Percentiles rank a stretch among this genome's conserved stretches.
Evolutionary conservation across 2,329 filamentous ascomycete genomes (phyloP).

Genomic region (Periconia sp.): DNA sequence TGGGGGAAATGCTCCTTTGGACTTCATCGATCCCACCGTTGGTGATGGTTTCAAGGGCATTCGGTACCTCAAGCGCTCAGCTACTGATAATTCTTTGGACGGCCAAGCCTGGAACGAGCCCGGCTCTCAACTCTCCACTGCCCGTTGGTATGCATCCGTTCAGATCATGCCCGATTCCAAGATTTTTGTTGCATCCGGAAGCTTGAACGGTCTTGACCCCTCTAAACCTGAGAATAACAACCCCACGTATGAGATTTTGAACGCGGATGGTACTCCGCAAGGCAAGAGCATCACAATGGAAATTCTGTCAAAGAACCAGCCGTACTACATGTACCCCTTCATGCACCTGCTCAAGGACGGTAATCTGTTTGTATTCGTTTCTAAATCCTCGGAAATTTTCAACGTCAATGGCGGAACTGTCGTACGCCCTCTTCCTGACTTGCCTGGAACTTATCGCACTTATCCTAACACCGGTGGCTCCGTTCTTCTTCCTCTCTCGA

Average conservation of each 20-base stretch:
- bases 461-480: constrained; percentile 67
- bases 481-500: constrained; percentile 61
- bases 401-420: constrained; percentile 55
- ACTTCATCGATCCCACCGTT: constrained; percentile 63
- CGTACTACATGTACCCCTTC: constrained; percentile 71
- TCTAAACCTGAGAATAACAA: constrained; percentile 64
- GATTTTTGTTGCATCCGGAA: constrained; percentile 66
- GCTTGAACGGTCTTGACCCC: constrained; percentile 64
- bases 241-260: constrained; percentile 67
- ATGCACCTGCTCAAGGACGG: constrained; percentile 64
- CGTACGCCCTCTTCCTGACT: constrained; percentile 56
- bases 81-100: constrained; percentile 52
- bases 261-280: constrained; percentile 53
- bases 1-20: constrained; percentile 64
- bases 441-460: constrained; percentile 63
- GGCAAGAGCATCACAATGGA: constrained; percentile 59
- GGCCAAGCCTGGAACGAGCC: constrained; percentile 62
- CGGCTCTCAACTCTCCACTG: constrained; percentile 59
- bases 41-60: constrained; percentile 65
- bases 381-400: constrained; percentile 64
- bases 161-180: constrained; percentile 64
- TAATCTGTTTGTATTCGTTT: constrained; percentile 62
- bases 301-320: constrained; percentile 63
- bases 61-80: constrained; percentile 59
- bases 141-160: constrained; percentile 66